Conservation (phyloP, 2,329 filamentous ascomycete genomes). For the Domatiomyces globalis region DNA sequence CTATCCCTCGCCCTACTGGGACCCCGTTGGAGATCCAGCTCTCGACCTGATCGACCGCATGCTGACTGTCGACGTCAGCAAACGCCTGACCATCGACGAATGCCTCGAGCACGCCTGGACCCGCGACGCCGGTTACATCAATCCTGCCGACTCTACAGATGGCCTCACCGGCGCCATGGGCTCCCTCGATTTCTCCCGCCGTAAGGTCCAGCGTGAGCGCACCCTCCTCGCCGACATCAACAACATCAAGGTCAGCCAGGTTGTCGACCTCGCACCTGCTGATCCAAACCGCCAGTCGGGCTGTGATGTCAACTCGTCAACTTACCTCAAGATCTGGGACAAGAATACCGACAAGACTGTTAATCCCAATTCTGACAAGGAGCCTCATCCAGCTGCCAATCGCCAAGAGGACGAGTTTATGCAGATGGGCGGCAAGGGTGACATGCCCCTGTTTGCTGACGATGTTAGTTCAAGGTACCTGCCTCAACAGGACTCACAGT, state of each 20-base stretch:
- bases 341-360: slow-evolving; percentile 41
- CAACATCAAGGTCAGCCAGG: slow-evolving; percentile 49
- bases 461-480: slow-evolving; percentile 35
- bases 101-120: slow-evolving; percentile 89
- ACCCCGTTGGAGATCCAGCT: slow-evolving; percentile 70
- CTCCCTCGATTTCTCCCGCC: slow-evolving; percentile 66
- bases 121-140: slow-evolving; percentile 35
- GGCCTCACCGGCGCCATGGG: slow-evolving; percentile 78
- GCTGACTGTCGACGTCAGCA: slow-evolving; percentile 74
- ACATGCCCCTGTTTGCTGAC: slow-evolving; percentile 60
- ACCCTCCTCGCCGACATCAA: slow-evolving; percentile 76
- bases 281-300: slow-evolving; percentile 2
- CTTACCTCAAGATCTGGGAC: slow-evolving; percentile 56
- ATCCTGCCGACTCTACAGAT: slow-evolving; percentile 73
- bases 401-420: slow-evolving; percentile 64
- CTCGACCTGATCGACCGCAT: slow-evolving; percentile 89
- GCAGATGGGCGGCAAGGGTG: slow-evolving; percentile 71
- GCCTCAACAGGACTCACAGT: slow-evolving; percentile 11
- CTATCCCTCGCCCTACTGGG: slow-evolving; percentile 95
- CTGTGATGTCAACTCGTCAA: slow-evolving; percentile 11
- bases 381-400: slow-evolving; percentile 53
- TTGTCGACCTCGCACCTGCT: slow-evolving; percentile 31
- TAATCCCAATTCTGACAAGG: slow-evolving; percentile 25
- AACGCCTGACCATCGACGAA: slow-evolving; percentile 75
- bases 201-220: slow-evolving; percentile 66